Percentiles rank a stretch among this genome's conserved stretches.
phyloP scores from a whole-genome alignment of 345 rosid species.

The Murraya koenigii region DNA sequence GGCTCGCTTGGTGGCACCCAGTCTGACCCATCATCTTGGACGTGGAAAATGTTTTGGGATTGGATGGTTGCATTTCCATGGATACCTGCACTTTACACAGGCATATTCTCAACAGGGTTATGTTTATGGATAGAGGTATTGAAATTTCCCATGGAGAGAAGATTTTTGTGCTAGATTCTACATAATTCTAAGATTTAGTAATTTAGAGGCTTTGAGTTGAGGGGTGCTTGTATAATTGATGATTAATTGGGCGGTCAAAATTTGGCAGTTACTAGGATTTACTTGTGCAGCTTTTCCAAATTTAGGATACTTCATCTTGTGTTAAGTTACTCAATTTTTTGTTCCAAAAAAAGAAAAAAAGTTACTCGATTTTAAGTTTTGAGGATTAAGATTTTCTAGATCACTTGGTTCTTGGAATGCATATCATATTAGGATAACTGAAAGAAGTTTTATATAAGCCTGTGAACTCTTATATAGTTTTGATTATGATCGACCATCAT shows the following conservation, averaged over 20 bases:
- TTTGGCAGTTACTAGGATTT: background rate
- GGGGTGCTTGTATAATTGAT: background rate
- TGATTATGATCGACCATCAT: background rate
- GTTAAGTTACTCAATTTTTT: too few species aligned
- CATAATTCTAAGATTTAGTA: background rate
- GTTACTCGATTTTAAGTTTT: background rate
- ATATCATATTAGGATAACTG: background rate
- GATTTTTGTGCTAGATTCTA: background rate
- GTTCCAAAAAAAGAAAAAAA: too few species aligned
- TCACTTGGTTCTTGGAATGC: background rate
- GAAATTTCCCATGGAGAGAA: background rate
- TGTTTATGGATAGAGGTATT: conserved; percentile 69
- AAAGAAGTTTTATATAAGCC: background rate
- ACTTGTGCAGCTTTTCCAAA: background rate
- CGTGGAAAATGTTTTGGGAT: conserved; percentile 43
- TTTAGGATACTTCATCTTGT: background rate
- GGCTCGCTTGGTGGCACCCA: conserved; percentile 31
- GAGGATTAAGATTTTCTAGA: background rate
- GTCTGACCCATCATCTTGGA: conserved; percentile 41
- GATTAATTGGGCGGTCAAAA: background rate
- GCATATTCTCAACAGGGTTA: conserved; percentile 53
- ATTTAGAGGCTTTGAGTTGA: background rate
- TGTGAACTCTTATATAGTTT: background rate
- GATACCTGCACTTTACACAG: conserved; percentile 62
- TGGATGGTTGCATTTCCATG: conserved; percentile 57